Conservation (phyloP, 2,329 filamentous ascomycete species). For the Xylariomycetidae sp. region DNA sequence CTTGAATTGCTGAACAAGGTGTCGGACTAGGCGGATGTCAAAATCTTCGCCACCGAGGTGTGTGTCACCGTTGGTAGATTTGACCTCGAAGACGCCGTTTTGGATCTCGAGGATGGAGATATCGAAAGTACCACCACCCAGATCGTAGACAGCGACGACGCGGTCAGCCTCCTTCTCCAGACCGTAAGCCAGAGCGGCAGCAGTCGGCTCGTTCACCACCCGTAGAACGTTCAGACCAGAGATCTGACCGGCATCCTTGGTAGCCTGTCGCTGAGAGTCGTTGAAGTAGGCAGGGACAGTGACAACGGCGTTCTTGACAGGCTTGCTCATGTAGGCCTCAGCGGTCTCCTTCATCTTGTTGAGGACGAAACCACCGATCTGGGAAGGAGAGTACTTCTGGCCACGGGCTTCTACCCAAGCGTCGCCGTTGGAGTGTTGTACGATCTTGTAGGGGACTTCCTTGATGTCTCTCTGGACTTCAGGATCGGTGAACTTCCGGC, state of each 20-base stretch:
- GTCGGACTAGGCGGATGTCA: conserved; percentile 88
- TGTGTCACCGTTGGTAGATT: conserved; percentile 98
- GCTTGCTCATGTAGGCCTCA: conserved; percentile 85
- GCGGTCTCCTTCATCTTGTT: conserved; percentile 99
- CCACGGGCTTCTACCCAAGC: conserved; percentile 92
- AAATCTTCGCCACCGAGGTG: conserved; percentile 98
- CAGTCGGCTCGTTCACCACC: conserved; percentile 97
- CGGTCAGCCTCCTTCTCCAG: conserved; percentile 91
- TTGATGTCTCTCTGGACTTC: conserved; percentile 97
- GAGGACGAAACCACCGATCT: conserved; percentile 93
- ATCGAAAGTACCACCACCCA: conserved; percentile 98
- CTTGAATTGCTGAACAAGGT: conserved; percentile 95
- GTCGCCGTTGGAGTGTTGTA: conserved; percentile 93
- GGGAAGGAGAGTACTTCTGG: conserved; percentile 96
- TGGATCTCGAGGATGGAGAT: conserved; percentile 97
- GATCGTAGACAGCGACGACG: conserved; percentile 92
- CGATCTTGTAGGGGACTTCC: conserved; percentile 97
- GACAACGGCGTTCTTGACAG: conserved; percentile 91
- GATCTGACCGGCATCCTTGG: conserved; percentile 97
- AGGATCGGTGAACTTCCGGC: conserved; percentile 88
- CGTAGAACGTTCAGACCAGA: conserved; percentile 93
- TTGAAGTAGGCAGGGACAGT: conserved; percentile 99
- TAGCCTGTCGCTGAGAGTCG: conserved; percentile 94
- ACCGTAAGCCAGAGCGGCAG: conserved; percentile 91
- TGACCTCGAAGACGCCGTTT: conserved; percentile 97